These are phyloP conservation scores for Dryadomyces quercivorus DNA, from an alignment of 2,329 filamentous ascomycete species.

Conservation along the genomic window DNA sequence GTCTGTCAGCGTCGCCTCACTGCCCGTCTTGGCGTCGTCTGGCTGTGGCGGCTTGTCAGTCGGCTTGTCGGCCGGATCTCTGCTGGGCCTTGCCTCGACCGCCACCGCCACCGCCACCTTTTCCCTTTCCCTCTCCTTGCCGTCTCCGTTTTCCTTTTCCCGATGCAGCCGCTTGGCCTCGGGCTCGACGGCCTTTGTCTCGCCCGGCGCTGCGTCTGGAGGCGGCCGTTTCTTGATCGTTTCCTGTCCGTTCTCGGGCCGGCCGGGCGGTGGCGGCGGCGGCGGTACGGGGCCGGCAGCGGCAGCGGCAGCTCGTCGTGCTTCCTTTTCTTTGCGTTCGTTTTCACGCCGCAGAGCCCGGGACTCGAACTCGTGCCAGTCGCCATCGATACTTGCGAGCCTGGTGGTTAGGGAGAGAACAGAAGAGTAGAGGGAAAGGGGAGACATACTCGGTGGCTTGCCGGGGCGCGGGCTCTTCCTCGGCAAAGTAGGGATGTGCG, in stretches of 20 bases:
- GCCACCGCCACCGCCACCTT: background rate
- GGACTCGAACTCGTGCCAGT: slow-evolving; percentile 98
- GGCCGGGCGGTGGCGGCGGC: no score
- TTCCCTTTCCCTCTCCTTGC: background rate
- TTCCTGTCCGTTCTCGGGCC: background rate
- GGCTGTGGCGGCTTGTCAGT: background rate
- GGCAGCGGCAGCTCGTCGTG: slow-evolving; percentile 24
- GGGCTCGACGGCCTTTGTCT: background rate
- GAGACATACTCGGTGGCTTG: slow-evolving; percentile 66
- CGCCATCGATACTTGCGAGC: slow-evolving; percentile 70
- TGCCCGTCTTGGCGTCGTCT: no score
- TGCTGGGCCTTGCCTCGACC: background rate
- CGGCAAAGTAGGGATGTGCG: slow-evolving; percentile 75
- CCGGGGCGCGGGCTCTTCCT: slow-evolving; percentile 63
- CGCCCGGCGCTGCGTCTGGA: background rate
- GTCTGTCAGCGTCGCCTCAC: background rate
- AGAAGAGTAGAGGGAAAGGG: background rate
- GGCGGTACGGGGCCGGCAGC: slow-evolving; percentile 6
- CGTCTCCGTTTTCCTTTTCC: background rate
- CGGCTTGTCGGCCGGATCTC: background rate
- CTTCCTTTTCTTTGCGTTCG: slow-evolving; percentile 50
- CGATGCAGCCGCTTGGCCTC: background rate
- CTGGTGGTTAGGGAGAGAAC: slow-evolving; percentile 30
- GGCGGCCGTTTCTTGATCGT: slow-evolving; percentile 11
- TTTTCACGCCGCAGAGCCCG: slow-evolving; percentile 89